phyloP scores from a whole-genome alignment of 257 asterid genomes.

The Plantago ovata region DNA sequence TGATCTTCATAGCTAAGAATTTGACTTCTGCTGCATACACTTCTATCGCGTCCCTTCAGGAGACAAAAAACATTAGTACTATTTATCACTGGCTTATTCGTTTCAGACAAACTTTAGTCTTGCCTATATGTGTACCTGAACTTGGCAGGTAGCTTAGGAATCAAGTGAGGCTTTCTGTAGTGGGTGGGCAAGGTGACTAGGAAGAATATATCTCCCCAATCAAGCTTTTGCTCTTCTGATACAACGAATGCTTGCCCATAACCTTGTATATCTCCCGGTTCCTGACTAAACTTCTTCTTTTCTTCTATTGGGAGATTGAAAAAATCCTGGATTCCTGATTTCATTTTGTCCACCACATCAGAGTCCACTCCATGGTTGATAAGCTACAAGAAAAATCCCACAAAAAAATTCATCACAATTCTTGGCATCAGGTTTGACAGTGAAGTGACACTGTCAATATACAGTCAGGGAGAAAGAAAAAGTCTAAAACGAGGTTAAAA shows the following conservation, averaged over 20 bases:
- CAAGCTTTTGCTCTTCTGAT: slow-evolving; percentile 63
- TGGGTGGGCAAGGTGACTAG: slow-evolving; percentile 29
- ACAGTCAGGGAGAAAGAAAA: no score
- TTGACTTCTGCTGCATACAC: slow-evolving; percentile 37
- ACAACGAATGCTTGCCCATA: slow-evolving; percentile 58
- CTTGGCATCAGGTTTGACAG: no score
- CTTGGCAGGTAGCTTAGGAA: slow-evolving; percentile 42
- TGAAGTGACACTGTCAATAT: no score
- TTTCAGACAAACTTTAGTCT: background rate
- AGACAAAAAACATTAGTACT: background rate
- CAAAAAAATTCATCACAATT: background rate
- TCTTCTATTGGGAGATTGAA: slow-evolving; percentile 51
- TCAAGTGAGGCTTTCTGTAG: slow-evolving; percentile 41
- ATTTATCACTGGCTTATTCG: background rate
- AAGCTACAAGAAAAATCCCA: slow-evolving; percentile 25
- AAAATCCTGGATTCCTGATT: slow-evolving; percentile 33
- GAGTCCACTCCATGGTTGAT: slow-evolving; percentile 53
- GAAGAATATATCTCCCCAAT: slow-evolving; percentile 51
- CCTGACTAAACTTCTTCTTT: slow-evolving; percentile 37
- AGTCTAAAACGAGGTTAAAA: no score
- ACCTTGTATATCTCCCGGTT: slow-evolving; percentile 36
- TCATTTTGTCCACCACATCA: slow-evolving; percentile 31
- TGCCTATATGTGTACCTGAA: slow-evolving; percentile 33
- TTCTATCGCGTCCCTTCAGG: slow-evolving; percentile 47
- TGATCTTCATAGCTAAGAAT: slow-evolving; percentile 35